Evolutionary conservation across 129 eudicot species (phyloP).

Genomic region (sunflower (Helianthus annuus)): HanXRQr2.0-SUNRISE NC_035449.2:13267213-13267712

Average conservation of each 20-base stretch:
- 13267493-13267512: neutral
- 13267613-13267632: no score
- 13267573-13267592: no score
- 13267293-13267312: slow-evolving; percentile 73
- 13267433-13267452: no score
- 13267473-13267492: neutral
- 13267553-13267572: no score
- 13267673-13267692: no score
- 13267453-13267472: neutral
- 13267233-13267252: slow-evolving; percentile 88
- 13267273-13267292: slow-evolving; percentile 93
- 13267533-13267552: no score
- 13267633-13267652: no score
- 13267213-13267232: slow-evolving; percentile 92
- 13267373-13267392: neutral
- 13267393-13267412: no score
- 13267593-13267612: no score
- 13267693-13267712: no score
- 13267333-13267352: slow-evolving; percentile 93
- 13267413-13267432: no score
- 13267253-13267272: slow-evolving; percentile 95
- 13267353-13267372: slow-evolving; percentile 42
- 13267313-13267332: slow-evolving; percentile 91
- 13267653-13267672: no score
- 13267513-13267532: neutral